These are phyloP conservation scores for Leucocoprinus leucothites DNA, from an alignment of 768 basidiomycete species.

Conservation along the genomic window DNA sequence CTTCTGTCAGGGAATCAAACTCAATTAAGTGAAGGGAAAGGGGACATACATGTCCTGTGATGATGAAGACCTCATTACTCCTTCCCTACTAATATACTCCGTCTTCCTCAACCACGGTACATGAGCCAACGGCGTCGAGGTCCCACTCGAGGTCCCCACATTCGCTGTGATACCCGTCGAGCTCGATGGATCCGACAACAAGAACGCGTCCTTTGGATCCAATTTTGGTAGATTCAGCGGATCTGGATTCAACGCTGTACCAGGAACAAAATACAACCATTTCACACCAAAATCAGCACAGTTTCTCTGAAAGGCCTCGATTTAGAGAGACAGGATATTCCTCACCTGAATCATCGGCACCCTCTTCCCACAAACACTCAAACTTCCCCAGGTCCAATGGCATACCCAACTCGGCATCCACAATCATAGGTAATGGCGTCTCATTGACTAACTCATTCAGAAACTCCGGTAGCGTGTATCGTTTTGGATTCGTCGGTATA, in stretches of 20 bases:
- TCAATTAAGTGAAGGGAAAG: too few species aligned
- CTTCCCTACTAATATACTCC: conserved; percentile 75
- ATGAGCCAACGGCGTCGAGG: conserved; percentile 51
- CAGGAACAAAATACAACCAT: not conserved
- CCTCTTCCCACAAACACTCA: conserved; percentile 82
- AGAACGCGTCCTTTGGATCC: conserved; percentile 73
- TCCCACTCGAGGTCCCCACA: conserved; percentile 32
- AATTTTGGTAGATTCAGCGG: conserved; percentile 52
- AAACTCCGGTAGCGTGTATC: conserved; percentile 86
- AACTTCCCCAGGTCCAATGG: conserved; percentile 84
- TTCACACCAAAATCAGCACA: not conserved
- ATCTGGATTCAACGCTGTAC: conserved; percentile 69
- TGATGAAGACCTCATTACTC: conserved; percentile 35
- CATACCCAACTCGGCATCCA: conserved; percentile 97
- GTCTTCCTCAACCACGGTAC: conserved; percentile 94
- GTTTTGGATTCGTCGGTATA: conserved; percentile 84
- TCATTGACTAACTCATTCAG: conserved; percentile 78
- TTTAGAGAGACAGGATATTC: too few species aligned
- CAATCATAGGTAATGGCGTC: conserved; percentile 88
- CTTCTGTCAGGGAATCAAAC: too few species aligned
- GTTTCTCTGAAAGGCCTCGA: not conserved
- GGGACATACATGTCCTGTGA: conserved; percentile 59
- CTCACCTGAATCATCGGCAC: conserved; percentile 65
- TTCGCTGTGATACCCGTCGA: conserved; percentile 41
- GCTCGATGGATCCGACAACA: conserved; percentile 65